Conservation (phyloP, 2,329 filamentous ascomycete species). For the Colletotrichum sidae region DNA sequence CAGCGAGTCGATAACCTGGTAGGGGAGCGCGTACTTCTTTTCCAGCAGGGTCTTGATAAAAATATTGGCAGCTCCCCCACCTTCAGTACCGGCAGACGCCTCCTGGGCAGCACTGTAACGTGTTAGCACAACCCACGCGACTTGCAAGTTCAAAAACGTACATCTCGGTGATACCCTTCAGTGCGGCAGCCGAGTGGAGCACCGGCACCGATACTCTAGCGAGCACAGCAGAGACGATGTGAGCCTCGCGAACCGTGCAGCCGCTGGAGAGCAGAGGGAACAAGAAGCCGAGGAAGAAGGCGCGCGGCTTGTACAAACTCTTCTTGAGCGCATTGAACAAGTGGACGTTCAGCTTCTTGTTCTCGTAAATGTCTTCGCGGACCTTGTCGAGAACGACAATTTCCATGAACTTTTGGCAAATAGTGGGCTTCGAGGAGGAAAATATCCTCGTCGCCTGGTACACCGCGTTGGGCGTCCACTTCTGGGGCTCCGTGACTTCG, state of each 20-base stretch:
- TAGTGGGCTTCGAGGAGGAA: slow-evolving; percentile 82
- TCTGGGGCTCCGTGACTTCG: slow-evolving; percentile 83
- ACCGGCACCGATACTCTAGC: slow-evolving; percentile 88
- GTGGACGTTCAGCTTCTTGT: slow-evolving; percentile 94
- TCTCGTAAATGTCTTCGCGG: slow-evolving; percentile 93
- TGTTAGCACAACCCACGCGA: slow-evolving; percentile 8
- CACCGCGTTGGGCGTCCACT: slow-evolving; percentile 78
- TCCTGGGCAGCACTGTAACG: slow-evolving; percentile 77
- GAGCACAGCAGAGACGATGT: slow-evolving; percentile 89
- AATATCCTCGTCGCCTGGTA: slow-evolving; percentile 95
- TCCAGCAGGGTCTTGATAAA: slow-evolving; percentile 94
- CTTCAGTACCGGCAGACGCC: slow-evolving; percentile 83
- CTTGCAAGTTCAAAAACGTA: slow-evolving; percentile 1
- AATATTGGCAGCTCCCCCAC: slow-evolving; percentile 91
- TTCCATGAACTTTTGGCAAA: slow-evolving; percentile 87
- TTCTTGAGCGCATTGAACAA: slow-evolving; percentile 96
- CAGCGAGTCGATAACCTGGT: slow-evolving; percentile 91
- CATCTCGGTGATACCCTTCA: slow-evolving; percentile 94
- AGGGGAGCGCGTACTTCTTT: slow-evolving; percentile 97
- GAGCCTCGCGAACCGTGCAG: slow-evolving; percentile 92
- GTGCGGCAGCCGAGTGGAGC: slow-evolving; percentile 89
- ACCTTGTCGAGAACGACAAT: slow-evolving; percentile 89
- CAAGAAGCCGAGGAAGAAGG: slow-evolving; percentile 89
- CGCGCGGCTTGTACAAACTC: slow-evolving; percentile 89
- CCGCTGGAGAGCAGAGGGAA: slow-evolving; percentile 88